Evolutionary conservation across 1,139 yeast genomes (phyloP), one percentile per base, ranked within the genome.

Genomic region (Saccharomyces hybrid): DNA sequence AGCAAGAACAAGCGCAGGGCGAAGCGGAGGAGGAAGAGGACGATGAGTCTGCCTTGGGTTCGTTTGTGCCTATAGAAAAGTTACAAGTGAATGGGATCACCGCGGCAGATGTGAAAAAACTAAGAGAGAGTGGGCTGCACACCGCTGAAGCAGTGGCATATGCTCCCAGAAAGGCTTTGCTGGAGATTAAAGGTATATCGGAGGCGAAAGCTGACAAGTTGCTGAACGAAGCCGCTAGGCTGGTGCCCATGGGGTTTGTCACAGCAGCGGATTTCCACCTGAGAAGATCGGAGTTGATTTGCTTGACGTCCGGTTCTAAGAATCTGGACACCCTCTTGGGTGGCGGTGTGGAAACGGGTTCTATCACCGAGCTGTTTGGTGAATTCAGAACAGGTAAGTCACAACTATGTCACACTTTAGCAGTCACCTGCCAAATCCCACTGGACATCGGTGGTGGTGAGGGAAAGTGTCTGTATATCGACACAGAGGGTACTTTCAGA

Each of bases 401-500:
- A 4, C 99, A 93, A 74, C 75, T 93, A 53, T 95, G 99, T 71
- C 99, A 95, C 69, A 95, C 99, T 0, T 77, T 95, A 58, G 97
- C 98, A 0, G 97, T 95, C 9, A 91, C 98, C 2, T 93, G 98
- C 70, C 99, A 93, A 71, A 75, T 93, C 56, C 99, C 99, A 2
- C 83, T 93, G 51, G 98, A 93, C 68, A 87, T 88, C 88, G 98
- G 98, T 48, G 99, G 99, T 56, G 99, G 98, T 52, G 99, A 93
- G 74, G 99, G 99, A 44, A 90, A 95, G 71, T 93, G 98, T 71
- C 77, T 95, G 56, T 95, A 88, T 68, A 91, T 93, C 59, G 99
- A 93, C 67, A 93, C 99, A 0, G 99, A 93, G 68, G 97, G 97
- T 14, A 95, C 99, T 0, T 93, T 95, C 71, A 79, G 99, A 68